Evolutionary conservation across 495 filamentous ascomycete species (phyloP).

Genomic region (Rhizodiscina lignyota): DNA sequence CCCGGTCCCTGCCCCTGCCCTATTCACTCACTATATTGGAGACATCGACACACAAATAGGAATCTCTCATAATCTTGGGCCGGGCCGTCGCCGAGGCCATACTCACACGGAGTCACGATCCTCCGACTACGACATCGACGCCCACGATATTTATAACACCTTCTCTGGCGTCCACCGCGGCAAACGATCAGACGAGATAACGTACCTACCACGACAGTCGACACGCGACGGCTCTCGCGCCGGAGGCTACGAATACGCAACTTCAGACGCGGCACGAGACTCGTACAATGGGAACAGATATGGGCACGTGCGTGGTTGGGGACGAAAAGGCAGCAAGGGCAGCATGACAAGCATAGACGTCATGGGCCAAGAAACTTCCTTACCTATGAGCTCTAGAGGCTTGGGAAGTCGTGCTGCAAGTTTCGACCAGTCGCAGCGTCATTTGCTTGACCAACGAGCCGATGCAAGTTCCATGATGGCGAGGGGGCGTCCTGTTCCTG

Average conservation of each 20-base stretch:
- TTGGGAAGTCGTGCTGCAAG: constrained; percentile 56
- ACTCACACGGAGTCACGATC: constrained; percentile 53
- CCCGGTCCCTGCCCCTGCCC: not conserved
- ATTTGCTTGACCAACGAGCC: no score
- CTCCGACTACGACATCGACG: constrained; percentile 45
- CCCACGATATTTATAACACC: no score
- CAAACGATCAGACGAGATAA: no score
- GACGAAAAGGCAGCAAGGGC: constrained; percentile 52
- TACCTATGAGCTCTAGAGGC: constrained; percentile 13
- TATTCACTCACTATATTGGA: not conserved
- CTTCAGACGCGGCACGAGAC: no score
- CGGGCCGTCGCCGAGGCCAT: constrained; percentile 32
- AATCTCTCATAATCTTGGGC: no score
- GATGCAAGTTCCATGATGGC: no score
- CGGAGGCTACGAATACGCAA: no score
- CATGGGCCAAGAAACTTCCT: constrained; percentile 21
- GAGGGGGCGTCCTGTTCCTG: no score
- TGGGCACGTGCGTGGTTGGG: constrained; percentile 13
- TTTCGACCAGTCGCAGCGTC: constrained; percentile 56
- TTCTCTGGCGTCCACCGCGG: no score
- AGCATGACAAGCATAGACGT: constrained; percentile 59
- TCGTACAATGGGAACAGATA: no score
- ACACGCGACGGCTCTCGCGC: no score
- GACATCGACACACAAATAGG: constrained; percentile 9
- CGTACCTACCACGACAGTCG: no score